Conservation (phyloP, 495 filamentous ascomycete species). For the Lineolata rhizophorae region DNA sequence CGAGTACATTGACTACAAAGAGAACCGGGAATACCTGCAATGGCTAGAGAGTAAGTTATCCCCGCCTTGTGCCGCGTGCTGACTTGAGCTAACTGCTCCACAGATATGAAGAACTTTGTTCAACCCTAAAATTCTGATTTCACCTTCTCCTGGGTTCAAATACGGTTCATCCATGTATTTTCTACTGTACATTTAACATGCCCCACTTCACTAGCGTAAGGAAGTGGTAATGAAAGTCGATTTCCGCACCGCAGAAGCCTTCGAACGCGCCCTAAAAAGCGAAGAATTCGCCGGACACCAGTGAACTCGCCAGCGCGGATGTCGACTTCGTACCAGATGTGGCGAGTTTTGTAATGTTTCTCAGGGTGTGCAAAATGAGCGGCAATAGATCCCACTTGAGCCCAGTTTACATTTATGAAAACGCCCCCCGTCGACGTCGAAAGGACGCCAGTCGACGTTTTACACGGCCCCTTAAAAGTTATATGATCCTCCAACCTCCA, state of each 20-base stretch:
- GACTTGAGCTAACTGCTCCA: constrained; percentile 1
- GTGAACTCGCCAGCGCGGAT: no score
- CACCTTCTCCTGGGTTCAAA: neutral
- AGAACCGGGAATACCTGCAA: constrained; percentile 88
- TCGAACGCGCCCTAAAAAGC: neutral
- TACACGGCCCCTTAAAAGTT: no score
- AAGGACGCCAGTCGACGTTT: no score
- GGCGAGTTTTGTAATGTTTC: no score
- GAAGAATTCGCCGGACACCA: neutral
- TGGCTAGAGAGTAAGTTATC: constrained; percentile 46
- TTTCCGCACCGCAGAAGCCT: neutral
- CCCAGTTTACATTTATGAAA: no score
- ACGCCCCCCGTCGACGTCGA: no score
- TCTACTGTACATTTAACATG: neutral
- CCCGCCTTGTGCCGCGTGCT: neutral
- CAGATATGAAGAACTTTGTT: constrained; percentile 54
- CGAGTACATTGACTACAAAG: constrained; percentile 95
- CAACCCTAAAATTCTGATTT: constrained; percentile 28
- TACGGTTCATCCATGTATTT: neutral
- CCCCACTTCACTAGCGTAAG: neutral
- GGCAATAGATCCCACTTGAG: no score
- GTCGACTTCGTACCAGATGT: no score
- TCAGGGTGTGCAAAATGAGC: no score
- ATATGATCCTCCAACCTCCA: neutral
- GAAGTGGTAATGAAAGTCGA: neutral